Evolutionary conservation across 1,139 yeast genomes (phyloP).

Genomic region (Debaryomyces psychrophilus): DNA sequence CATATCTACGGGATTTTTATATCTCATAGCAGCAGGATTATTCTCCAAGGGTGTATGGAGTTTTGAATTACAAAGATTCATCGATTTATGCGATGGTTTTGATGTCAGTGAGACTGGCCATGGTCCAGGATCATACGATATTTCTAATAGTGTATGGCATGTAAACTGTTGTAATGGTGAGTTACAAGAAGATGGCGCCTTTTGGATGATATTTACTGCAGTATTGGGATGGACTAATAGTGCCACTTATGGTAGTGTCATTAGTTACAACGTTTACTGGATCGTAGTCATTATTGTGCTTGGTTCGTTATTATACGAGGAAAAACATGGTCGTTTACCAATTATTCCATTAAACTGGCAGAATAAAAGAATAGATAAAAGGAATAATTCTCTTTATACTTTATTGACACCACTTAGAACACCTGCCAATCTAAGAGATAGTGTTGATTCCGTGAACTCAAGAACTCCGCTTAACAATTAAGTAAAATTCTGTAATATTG

Average conservation of each 20-base stretch:
- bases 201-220: slow-evolving; percentile 51
- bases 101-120: slow-evolving; percentile 53
- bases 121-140: slow-evolving; percentile 52
- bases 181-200: slow-evolving; percentile 46
- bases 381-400: slow-evolving; percentile 22
- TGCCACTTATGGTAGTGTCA: slow-evolving; percentile 51
- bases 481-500: neutral
- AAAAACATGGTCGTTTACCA: slow-evolving; percentile 36
- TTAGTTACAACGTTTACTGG: slow-evolving; percentile 45
- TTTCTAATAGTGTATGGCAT: slow-evolving; percentile 46
- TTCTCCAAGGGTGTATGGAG: slow-evolving; percentile 52
- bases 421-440: slow-evolving; percentile 19
- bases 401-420: slow-evolving; percentile 12
- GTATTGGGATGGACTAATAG: slow-evolving; percentile 54
- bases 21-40: slow-evolving; percentile 49
- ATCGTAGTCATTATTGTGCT: slow-evolving; percentile 29
- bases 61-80: slow-evolving; percentile 46
- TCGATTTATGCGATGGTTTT: slow-evolving; percentile 44
- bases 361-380: slow-evolving; percentile 51
- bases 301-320: slow-evolving; percentile 33
- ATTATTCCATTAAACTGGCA: slow-evolving; percentile 60
- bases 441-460: slow-evolving; percentile 32
- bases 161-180: slow-evolving; percentile 52
- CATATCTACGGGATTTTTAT: slow-evolving; percentile 43
- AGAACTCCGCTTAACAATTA: slow-evolving; percentile 26